Conservation (phyloP, 257 asterid genomes). For the Lantana camara region DNA sequence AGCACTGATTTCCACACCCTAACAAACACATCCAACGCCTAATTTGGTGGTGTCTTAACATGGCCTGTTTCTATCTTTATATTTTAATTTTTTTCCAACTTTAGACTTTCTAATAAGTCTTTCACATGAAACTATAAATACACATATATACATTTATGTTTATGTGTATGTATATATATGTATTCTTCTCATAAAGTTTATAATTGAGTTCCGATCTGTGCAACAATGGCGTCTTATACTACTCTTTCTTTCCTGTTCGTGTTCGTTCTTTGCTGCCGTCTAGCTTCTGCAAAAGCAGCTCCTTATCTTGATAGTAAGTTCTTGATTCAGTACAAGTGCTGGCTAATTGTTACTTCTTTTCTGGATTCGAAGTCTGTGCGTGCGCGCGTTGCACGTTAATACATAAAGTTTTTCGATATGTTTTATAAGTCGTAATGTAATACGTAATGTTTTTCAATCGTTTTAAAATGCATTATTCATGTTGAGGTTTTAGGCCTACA, state of each 20-base stretch:
- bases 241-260: constrained; percentile 36
- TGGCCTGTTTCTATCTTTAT: constrained; percentile 33
- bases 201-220: background rate
- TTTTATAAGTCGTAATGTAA: too few relatives aligned
- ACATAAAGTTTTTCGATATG: too few relatives aligned
- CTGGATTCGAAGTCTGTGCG: too few relatives aligned
- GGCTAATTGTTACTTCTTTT: too few relatives aligned
- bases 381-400: too few relatives aligned
- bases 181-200: background rate
- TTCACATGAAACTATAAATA: background rate
- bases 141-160: too few relatives aligned
- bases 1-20: constrained; percentile 15
- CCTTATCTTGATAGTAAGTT: constrained; percentile 57
- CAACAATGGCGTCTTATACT: constrained; percentile 54
- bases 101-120: constrained; percentile 5
- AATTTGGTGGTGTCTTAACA: constrained; percentile 49
- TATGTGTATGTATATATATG: constrained; percentile 2
- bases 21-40: constrained; percentile 55
- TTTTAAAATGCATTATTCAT: too few relatives aligned
- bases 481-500: too few relatives aligned
- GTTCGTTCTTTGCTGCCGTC: constrained; percentile 32
- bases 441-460: too few relatives aligned
- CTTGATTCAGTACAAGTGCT: background rate
- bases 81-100: constrained; percentile 4
- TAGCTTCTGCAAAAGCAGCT: constrained; percentile 36